phyloP scores from a whole-genome alignment of 2,329 filamentous ascomycete species.

The Pseudocercospora cruenta region DNA sequence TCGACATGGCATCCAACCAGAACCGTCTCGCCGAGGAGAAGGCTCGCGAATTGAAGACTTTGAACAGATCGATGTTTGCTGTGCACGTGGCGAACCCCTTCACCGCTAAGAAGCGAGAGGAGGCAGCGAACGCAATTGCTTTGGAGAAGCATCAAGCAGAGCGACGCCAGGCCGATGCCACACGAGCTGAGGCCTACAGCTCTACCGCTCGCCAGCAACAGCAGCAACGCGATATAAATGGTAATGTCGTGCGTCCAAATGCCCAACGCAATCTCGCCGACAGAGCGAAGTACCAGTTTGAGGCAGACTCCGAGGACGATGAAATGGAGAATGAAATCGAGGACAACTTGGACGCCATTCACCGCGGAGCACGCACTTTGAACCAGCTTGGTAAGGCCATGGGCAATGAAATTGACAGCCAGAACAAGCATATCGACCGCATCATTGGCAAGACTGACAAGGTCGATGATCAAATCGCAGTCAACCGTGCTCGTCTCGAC shows the following conservation, averaged over 20 bases:
- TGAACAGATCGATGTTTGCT: constrained; percentile 91
- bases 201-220: constrained; percentile 66
- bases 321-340: constrained; percentile 58
- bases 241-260: constrained; percentile 56
- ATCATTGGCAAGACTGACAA: constrained; percentile 73
- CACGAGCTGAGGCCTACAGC: constrained; percentile 57
- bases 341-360: constrained; percentile 55
- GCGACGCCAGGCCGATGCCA: constrained; percentile 60
- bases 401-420: constrained; percentile 72
- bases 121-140: constrained; percentile 67
- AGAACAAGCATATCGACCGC: constrained; percentile 76
- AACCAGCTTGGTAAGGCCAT: constrained; percentile 76
- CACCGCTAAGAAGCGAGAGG: constrained; percentile 65
- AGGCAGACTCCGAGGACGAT: constrained; percentile 72
- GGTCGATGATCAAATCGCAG: constrained; percentile 78
- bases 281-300: constrained; percentile 74
- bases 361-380: constrained; percentile 67
- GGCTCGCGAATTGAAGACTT: constrained; percentile 77
- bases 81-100: constrained; percentile 54
- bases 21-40: constrained; percentile 78
- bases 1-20: constrained; percentile 74
- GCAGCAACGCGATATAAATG: constrained; percentile 56
- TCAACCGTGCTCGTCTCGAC: constrained; percentile 74
- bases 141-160: constrained; percentile 66
- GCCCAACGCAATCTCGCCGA: constrained; percentile 60